Percentiles rank a stretch among this genome's conserved stretches.
These are phyloP conservation scores for Lipomyces chichibuensis DNA, from an alignment of 805 yeast genomes.

Conservation along the genomic window DNA sequence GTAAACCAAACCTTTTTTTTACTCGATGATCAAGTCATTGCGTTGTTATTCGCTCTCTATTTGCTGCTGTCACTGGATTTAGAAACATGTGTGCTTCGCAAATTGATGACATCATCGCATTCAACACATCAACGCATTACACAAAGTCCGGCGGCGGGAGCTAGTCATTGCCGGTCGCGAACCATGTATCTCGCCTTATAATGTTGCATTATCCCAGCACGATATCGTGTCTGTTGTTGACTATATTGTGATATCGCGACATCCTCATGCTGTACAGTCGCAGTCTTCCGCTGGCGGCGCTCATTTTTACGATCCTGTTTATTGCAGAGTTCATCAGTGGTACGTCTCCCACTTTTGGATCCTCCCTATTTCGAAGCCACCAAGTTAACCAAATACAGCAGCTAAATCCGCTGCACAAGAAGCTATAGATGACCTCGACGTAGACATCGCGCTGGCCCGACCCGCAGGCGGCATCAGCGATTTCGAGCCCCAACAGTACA, in stretches of 20 bases:
- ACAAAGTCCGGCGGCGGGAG: too few relatives aligned
- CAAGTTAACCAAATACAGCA: background rate
- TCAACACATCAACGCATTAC: too few relatives aligned
- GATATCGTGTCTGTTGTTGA: background rate
- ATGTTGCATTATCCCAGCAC: background rate
- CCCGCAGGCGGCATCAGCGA: background rate
- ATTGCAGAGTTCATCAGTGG: background rate
- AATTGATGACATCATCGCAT: too few relatives aligned
- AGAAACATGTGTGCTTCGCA: too few relatives aligned
- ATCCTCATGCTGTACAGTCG: background rate
- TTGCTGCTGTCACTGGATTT: too few relatives aligned
- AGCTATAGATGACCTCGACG: background rate
- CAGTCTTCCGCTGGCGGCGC: background rate
- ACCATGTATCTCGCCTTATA: too few relatives aligned
- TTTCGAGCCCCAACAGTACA: background rate
- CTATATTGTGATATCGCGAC: background rate
- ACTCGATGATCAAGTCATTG: too few relatives aligned
- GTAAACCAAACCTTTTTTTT: too few relatives aligned
- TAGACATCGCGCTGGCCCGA: background rate
- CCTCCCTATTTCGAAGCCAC: background rate
- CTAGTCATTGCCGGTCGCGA: too few relatives aligned
- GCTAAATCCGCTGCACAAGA: background rate
- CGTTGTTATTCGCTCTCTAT: too few relatives aligned
- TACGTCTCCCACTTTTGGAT: background rate
- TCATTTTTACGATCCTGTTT: background rate